Conservation (phyloP, 352 stramenopile species). For the Peronospora destructor region DNA sequence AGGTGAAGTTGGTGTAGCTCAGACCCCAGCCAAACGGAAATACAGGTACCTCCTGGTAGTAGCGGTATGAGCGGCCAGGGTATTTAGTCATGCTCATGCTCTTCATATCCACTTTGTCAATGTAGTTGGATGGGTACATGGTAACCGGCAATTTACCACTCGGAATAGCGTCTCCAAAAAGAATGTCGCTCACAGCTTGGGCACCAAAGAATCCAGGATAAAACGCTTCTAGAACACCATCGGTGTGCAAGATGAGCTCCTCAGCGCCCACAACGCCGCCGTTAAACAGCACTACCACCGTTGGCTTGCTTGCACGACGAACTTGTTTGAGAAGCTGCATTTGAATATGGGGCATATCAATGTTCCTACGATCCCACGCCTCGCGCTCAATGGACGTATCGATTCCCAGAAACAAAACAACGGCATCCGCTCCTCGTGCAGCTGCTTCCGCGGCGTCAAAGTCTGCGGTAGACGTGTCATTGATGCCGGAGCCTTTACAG, state of each 20-base stretch:
- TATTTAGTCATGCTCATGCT: constrained; percentile 88
- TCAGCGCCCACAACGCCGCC: constrained; percentile 77
- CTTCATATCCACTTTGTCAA: constrained; percentile 69
- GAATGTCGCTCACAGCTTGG: constrained; percentile 66
- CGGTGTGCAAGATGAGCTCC: constrained; percentile 57
- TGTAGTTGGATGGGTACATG: constrained; percentile 79
- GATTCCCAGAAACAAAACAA: constrained; percentile 80
- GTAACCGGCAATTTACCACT: constrained; percentile 82
- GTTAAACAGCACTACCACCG: constrained; percentile 85
- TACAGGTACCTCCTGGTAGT: constrained; percentile 84
- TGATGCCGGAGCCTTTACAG: constrained; percentile 48
- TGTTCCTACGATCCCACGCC: constrained; percentile 59
- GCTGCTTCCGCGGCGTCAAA: constrained; percentile 47
- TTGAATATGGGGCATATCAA: constrained; percentile 68
- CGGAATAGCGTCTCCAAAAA: constrained; percentile 80
- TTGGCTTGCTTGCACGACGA: constrained; percentile 45
- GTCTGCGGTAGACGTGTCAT: constrained; percentile 47
- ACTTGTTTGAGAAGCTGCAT: constrained; percentile 67
- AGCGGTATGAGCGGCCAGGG: constrained; percentile 87
- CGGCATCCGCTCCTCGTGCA: constrained; percentile 36
- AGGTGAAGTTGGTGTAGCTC: constrained; percentile 83
- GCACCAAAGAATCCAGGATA: constrained; percentile 81
- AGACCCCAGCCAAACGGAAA: constrained; percentile 88
- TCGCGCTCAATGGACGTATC: constrained; percentile 78
- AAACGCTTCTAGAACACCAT: constrained; percentile 70